A percentile compares a stretch with the other conserved stretches of the same genome.
phyloP scores from a whole-genome alignment of 2,329 filamentous ascomycete genomes.

The Colletotrichum sp. region DNA sequence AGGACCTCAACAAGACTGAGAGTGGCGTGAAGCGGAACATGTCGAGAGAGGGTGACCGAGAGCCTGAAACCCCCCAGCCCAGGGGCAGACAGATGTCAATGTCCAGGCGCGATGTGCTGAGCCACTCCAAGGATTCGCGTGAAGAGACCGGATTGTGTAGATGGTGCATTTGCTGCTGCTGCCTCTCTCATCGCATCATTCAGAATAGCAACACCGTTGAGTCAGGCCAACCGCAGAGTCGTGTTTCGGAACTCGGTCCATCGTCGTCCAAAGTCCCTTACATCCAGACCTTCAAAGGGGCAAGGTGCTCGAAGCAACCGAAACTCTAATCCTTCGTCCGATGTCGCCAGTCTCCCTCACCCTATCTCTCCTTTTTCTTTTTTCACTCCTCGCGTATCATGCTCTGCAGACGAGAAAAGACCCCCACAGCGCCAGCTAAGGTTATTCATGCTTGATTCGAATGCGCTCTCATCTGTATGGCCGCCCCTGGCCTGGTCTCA shows the following conservation, averaged over 20 bases:
- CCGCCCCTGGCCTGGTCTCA: conserved; percentile 4
- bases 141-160: not conserved
- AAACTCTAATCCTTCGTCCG: conserved; percentile 18
- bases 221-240: conserved; percentile 8
- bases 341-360: not conserved
- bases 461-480: not conserved
- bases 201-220: conserved; percentile 6
- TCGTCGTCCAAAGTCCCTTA: conserved; percentile 18
- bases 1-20: not conserved
- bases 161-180: not conserved
- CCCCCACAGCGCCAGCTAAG: not conserved
- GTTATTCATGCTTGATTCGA: conserved; percentile 14
- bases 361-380: not conserved
- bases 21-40: conserved; percentile 10
- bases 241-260: conserved; percentile 13
- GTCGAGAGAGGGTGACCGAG: conserved; percentile 1
- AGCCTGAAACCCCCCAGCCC: conserved; percentile 9
- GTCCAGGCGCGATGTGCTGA: not conserved
- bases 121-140: not conserved
- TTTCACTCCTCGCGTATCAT: not conserved
- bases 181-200: not conserved
- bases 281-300: conserved; percentile 16
- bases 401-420: not conserved
- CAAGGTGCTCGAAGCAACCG: conserved; percentile 7
- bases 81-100: conserved; percentile 6